Base-by-base conservation (phyloP, 208 protist species). In the Crithidia expoeki region DNA sequence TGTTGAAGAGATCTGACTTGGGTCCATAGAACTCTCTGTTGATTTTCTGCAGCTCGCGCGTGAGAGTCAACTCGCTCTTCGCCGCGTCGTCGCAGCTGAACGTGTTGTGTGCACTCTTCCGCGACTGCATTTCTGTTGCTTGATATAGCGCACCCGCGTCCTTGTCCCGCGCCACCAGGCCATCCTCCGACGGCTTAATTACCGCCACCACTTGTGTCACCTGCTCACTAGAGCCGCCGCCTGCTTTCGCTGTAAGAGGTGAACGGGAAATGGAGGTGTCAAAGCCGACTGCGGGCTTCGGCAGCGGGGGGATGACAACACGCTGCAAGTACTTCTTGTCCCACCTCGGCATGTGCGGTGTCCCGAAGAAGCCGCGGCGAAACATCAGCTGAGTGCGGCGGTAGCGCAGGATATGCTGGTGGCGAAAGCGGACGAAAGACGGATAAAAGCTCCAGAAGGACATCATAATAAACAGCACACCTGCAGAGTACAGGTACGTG, bases 321-420 rank as follows among this genome's bases (percentile, higher is more conserved):
- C 84, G 80, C 55, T 89, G 82, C 16, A 90, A 60, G 49, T 89
- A 80, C 56, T 83, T 85, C 64, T 90, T 88, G 51, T 88, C 72
- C 85, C 85, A 92, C 60, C 88, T 94, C 5, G 88, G 85, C 56
- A 94, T 87, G 64, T 94, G 83, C 19, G 80, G 68, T 1, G 88
- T 90, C 23, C 64, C 67, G 55, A 94, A 94, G 53, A 91, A 74
- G 61, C 81, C 80, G 7, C 84, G 76, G 14, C 85, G 79, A 25
- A 89, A 82, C 21, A 75, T 75, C 14, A 76, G 60, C 52, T 94
- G 88, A 17, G 36, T 63, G 16, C 81, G 80, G 28, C 76, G 78
- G 56, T 92, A 94, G 28, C 88, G 88, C 21, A 76, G 60, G 16
- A 90, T 51, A 63, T 87, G 69, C 19, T 23, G 38, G 55, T 94